Percentiles rank a stretch among this genome's conserved stretches.
Conservation (phyloP, 129 eudicot species). For the Cynara cardunculus region DNA sequence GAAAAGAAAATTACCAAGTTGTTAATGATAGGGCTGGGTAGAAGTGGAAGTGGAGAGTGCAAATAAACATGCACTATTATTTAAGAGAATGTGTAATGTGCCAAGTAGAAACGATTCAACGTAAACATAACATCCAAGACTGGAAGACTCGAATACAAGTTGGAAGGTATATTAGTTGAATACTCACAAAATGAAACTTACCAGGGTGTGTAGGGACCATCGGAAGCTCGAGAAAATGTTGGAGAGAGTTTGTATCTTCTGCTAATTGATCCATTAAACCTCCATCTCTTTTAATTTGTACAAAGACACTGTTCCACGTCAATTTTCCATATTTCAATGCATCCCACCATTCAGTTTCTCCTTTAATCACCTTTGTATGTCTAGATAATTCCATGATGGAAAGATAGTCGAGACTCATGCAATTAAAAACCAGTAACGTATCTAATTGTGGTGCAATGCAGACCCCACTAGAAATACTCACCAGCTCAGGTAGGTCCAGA, state of each 20-base stretch:
- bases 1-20: not conserved
- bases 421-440: constrained; percentile 30
- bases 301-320: constrained; percentile 10
- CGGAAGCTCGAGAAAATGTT: constrained; percentile 14
- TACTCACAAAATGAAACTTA: not conserved
- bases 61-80: too few species aligned
- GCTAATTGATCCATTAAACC: constrained; percentile 24
- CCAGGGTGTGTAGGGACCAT: constrained; percentile 4
- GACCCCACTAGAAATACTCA: constrained; percentile 23
- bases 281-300: constrained; percentile 20
- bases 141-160: not conserved
- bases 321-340: constrained; percentile 7
- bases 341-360: constrained; percentile 29
- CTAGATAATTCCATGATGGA: constrained; percentile 15
- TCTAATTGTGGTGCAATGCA: constrained; percentile 27
- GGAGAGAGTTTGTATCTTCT: constrained; percentile 24
- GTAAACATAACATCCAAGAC: not conserved
- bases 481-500: constrained; percentile 27
- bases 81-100: not conserved
- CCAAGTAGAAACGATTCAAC: not conserved
- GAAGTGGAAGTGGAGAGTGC: not conserved
- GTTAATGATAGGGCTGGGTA: not conserved
- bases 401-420: constrained; percentile 28
- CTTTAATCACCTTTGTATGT: not conserved
- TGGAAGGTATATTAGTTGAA: not conserved